Evolutionary conservation across 441 rosid genomes (phyloP).

Genomic region (Eutrema salsugineum): DNA sequence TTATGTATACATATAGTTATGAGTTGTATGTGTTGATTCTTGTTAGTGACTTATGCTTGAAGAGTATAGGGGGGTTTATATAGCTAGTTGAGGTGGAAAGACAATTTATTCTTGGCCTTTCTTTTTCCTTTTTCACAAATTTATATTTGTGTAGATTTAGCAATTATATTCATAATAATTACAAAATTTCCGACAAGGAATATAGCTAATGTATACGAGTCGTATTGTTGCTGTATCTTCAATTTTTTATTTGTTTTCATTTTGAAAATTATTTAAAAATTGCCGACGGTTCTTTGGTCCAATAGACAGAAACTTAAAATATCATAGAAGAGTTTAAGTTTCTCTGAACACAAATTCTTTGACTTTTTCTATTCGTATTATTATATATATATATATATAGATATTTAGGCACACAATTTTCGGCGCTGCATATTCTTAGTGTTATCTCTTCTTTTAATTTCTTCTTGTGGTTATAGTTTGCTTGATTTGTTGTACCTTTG

Average conservation of each 20-base stretch:
- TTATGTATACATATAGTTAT: not conserved
- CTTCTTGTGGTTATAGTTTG: conserved; percentile 6
- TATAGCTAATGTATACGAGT: not conserved
- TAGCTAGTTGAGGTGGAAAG: conserved; percentile 29
- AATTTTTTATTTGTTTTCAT: not conserved
- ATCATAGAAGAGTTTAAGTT: not conserved
- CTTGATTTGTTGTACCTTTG: not conserved
- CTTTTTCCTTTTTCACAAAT: not conserved
- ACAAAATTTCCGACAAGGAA: conserved; percentile 13
- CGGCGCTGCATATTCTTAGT: not conserved
- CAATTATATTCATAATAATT: not conserved
- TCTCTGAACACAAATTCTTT: not conserved
- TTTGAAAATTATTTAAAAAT: not conserved
- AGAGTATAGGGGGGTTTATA: conserved; percentile 27
- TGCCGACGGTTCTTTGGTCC: conserved; percentile 12
- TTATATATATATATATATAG: not conserved
- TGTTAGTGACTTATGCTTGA: conserved; percentile 20
- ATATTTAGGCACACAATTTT: not conserved
- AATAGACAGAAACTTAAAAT: not conserved
- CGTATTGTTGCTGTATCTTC: not conserved
- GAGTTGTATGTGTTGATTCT: conserved; percentile 13
- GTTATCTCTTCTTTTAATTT: not conserved
- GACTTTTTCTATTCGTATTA: not conserved
- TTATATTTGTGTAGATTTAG: not conserved
- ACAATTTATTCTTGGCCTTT: conserved; percentile 19